phyloP scores from a whole-genome alignment of 345 rosid genomes.

The Melaleuca alternifolia region DNA sequence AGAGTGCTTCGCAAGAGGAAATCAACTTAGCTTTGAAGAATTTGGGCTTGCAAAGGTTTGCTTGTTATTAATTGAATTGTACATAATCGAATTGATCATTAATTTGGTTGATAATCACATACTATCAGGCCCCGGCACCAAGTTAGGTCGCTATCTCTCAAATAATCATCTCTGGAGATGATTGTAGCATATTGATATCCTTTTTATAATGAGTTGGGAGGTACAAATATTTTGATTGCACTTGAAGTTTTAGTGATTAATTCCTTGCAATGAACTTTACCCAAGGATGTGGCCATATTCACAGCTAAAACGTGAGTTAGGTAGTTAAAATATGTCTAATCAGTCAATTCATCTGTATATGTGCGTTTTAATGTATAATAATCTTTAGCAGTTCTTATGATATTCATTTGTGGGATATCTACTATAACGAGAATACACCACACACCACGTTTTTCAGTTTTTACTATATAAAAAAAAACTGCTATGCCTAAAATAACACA shows the following conservation, averaged over 20 bases:
- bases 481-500: too few relatives aligned
- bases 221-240: not conserved
- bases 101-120: not conserved
- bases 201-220: not conserved
- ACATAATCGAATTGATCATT: not conserved
- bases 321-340: not conserved
- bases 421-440: too few relatives aligned
- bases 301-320: not conserved
- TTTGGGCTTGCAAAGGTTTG: constrained; percentile 16
- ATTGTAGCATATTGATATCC: not conserved
- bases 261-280: not conserved
- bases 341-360: not conserved
- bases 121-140: not conserved
- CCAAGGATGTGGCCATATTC: not conserved
- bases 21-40: constrained; percentile 6
- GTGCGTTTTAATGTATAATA: not conserved
- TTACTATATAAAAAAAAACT: too few relatives aligned
- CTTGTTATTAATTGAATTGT: not conserved
- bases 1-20: not conserved
- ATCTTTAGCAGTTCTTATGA: not conserved
- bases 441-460: too few relatives aligned
- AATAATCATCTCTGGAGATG: not conserved
- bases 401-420: not conserved
- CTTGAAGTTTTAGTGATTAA: not conserved
- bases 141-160: not conserved